Conservation (phyloP, 257 asterid genomes). For the Lycium barbarum region DNA sequence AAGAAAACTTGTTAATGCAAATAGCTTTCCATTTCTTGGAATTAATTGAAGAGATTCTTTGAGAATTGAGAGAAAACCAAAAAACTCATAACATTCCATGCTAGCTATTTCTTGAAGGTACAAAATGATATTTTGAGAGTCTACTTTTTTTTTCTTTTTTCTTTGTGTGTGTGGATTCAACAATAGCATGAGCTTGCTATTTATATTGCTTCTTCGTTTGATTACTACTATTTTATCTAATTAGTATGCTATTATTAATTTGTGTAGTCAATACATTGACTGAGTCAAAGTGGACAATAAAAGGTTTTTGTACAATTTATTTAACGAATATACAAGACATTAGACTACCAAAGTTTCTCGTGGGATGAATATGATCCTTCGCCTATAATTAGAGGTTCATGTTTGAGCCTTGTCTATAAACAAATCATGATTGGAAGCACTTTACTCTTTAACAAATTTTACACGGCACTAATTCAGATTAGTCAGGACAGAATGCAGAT, state of each 20-base stretch:
- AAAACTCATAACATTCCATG: constrained; percentile 23
- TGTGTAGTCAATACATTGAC: background rate
- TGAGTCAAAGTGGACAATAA: background rate
- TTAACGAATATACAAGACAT: background rate
- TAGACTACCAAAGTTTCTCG: too few species aligned
- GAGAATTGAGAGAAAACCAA: constrained; percentile 35
- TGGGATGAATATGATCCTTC: too few species aligned
- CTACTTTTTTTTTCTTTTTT: background rate
- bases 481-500: too few species aligned
- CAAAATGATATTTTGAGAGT: background rate
- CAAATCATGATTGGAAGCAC: too few species aligned
- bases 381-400: too few species aligned
- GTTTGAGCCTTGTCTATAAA: too few species aligned
- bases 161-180: background rate
- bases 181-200: background rate
- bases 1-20: constrained; percentile 33
- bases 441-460: too few species aligned
- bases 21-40: constrained; percentile 38
- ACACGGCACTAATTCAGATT: too few species aligned
- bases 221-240: background rate
- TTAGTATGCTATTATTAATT: background rate
- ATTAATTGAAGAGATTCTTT: constrained; percentile 44
- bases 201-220: background rate
- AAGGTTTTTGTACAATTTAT: background rate
- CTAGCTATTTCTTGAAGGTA: background rate